A percentile compares a stretch with the other conserved stretches of the same genome.
These are phyloP conservation scores for Dacryopinax spathularia DNA, from an alignment of 768 basidiomycete species.

Conservation along the genomic window DNA sequence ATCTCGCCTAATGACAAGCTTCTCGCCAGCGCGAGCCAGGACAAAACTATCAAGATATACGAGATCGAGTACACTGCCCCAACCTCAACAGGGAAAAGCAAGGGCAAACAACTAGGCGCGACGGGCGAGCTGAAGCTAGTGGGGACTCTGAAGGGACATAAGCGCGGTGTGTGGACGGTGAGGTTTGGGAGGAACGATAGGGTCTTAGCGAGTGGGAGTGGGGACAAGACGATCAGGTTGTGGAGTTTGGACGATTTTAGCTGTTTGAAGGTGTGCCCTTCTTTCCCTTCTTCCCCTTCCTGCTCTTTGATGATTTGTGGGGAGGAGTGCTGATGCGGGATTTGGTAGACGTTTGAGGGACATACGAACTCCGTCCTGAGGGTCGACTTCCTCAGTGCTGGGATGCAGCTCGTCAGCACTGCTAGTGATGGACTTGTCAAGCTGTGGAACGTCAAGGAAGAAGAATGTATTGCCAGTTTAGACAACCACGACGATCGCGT, in stretches of 20 bases:
- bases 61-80: slow-evolving; percentile 42
- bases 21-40: slow-evolving; percentile 89
- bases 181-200: slow-evolving; percentile 73
- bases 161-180: slow-evolving; percentile 90
- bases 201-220: slow-evolving; percentile 82
- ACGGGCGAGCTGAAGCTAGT: slow-evolving; percentile 59
- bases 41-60: slow-evolving; percentile 85
- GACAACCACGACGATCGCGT: slow-evolving; percentile 99
- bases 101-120: slow-evolving; percentile 27
- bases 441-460: slow-evolving; percentile 81
- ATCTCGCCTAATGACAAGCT: slow-evolving; percentile 77
- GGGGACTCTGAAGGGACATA: slow-evolving; percentile 90
- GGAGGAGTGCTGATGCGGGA: neutral
- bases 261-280: slow-evolving; percentile 45
- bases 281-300: neutral
- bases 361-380: slow-evolving; percentile 93
- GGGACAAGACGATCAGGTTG: slow-evolving; percentile 84
- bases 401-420: slow-evolving; percentile 74
- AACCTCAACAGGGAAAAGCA: slow-evolving; percentile 6
- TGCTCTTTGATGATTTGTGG: neutral
- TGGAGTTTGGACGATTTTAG: slow-evolving; percentile 92
- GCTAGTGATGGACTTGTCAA: slow-evolving; percentile 94
- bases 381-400: slow-evolving; percentile 76
- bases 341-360: slow-evolving; percentile 78
- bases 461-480: slow-evolving; percentile 74